phyloP scores from a whole-genome alignment of 2,329 filamentous ascomycete species.

The Penicillium sp. region DNA sequence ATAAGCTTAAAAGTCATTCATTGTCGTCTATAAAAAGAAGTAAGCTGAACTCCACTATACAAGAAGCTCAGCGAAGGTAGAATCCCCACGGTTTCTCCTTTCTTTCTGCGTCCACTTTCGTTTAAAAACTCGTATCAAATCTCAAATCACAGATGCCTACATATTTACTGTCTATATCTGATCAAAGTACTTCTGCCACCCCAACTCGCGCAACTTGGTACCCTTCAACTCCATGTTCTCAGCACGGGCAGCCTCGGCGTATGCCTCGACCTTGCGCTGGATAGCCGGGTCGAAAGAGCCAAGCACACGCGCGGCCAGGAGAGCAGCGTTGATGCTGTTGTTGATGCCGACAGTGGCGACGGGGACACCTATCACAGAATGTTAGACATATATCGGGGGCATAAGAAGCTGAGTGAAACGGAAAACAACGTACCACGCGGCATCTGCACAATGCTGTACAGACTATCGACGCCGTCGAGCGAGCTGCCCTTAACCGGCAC shows the following conservation, averaged over 20 bases:
- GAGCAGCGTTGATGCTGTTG: conserved; percentile 73
- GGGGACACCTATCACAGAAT: conserved; percentile 55
- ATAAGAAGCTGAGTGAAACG: neutral
- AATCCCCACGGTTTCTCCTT: conserved; percentile 1
- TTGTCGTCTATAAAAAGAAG: conserved; percentile 19
- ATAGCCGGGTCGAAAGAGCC: conserved; percentile 48
- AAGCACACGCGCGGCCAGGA: conserved; percentile 68
- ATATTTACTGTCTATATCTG: conserved; percentile 33
- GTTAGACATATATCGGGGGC: neutral
- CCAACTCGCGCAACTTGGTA: conserved; percentile 41
- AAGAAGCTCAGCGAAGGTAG: conserved; percentile 3
- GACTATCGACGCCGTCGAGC: conserved; percentile 67
- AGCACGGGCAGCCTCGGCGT: conserved; percentile 39
- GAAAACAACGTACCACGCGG: conserved; percentile 51
- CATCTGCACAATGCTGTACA: conserved; percentile 76
- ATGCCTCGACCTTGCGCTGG: conserved; percentile 42
- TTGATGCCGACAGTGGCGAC: conserved; percentile 76
- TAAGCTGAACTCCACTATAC: conserved; percentile 13
- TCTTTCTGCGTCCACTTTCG: neutral
- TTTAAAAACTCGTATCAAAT: conserved; percentile 3
- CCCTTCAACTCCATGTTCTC: conserved; percentile 45
- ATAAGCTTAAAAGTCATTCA: conserved; percentile 18
- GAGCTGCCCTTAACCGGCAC: conserved; percentile 73
- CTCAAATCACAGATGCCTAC: neutral
- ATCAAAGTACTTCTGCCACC: conserved; percentile 45